Evolutionary conservation across 768 basidiomycete species (phyloP).

Genomic region (Pholiota microspora): DNA sequence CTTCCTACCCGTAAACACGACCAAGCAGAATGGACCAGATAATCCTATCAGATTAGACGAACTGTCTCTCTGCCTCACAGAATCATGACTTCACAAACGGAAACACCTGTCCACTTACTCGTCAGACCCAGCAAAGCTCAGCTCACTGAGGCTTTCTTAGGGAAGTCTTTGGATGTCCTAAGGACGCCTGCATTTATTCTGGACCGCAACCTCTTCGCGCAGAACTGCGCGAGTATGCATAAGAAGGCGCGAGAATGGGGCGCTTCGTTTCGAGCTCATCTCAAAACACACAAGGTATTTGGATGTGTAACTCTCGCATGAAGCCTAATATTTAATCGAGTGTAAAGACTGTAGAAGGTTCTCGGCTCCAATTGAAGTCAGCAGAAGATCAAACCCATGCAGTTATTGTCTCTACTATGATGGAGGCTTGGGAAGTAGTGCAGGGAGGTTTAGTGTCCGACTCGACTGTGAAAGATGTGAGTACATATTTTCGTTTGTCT

Average conservation of each 20-base stretch:
- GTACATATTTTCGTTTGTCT: slow-evolving; percentile 21
- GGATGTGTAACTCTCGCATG: neutral
- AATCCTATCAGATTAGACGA: neutral
- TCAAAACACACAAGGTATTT: slow-evolving; percentile 79
- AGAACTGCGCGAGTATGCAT: slow-evolving; percentile 77
- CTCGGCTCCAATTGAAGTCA: slow-evolving; percentile 64
- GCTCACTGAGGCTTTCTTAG: slow-evolving; percentile 54
- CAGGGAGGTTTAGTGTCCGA: slow-evolving; percentile 67
- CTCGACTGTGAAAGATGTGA: slow-evolving; percentile 74
- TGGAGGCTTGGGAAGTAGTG: slow-evolving; percentile 79
- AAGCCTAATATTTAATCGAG: neutral
- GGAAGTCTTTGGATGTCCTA: slow-evolving; percentile 51
- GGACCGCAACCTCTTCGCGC: slow-evolving; percentile 67
- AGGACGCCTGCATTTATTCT: slow-evolving; percentile 80
- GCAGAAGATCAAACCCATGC: slow-evolving; percentile 51
- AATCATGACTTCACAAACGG: slow-evolving; percentile 23
- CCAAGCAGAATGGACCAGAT: slow-evolving; percentile 8
- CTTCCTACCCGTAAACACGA: slow-evolving; percentile 9
- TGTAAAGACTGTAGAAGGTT: slow-evolving; percentile 70
- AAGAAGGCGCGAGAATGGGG: slow-evolving; percentile 62
- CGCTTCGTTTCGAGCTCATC: slow-evolving; percentile 74
- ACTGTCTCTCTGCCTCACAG: neutral
- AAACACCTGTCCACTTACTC: slow-evolving; percentile 21
- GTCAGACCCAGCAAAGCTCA: slow-evolving; percentile 42
- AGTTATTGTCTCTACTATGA: slow-evolving; percentile 77